Evolutionary conservation across 306 rosid genomes (phyloP), one percentile per base, ranked within the genome.

Genomic region (Mimosa pudica): DNA sequence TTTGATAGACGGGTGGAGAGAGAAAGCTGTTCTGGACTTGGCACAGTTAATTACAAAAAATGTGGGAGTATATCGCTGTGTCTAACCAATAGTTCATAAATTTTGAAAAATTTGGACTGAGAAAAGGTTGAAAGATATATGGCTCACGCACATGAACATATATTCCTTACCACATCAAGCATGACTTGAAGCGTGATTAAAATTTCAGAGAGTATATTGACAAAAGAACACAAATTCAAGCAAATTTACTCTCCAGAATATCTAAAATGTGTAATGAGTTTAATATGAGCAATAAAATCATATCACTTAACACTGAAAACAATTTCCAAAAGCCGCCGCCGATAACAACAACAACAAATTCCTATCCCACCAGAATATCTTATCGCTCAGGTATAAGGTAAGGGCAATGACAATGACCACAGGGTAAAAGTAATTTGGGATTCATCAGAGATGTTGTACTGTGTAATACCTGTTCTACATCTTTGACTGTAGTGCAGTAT

Each of bases 401-500:
- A 30, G 33, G 68, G 68, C 33, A 73, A 52, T 17, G 46, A 70
- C 38, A 71, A 61, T 17, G 46, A 70, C 38, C 64, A 61, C 62
- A 78, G 47, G 48, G 57, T 46, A 69, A 78, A 33, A 67, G 32
- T 51, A 77, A 17, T 71, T 45, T 76, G 46, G 52, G 75, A 76
- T 80, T 74, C 64, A 71, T 18, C 33, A 45, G 30, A 55, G 44
- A 78, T 51, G 79, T 81, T 77, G 58, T 49, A 24, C n/a, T 75
- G 80, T 78, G 71, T 55, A 68, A 61, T 80, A 90, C 98, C 98
- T 88, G 96, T 77, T 92, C 92, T 38, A 92, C 98, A 77, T 92
- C 97, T 84, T 88, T 94, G 79, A 92, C 86, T 82, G 97, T 92
- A 45, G 94, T 94, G 89, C 98, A 92, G 87, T 92, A 94, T 69